Conservation (phyloP, 192 early-diverging fungal species). For the Glomus cerebriforme region DNA sequence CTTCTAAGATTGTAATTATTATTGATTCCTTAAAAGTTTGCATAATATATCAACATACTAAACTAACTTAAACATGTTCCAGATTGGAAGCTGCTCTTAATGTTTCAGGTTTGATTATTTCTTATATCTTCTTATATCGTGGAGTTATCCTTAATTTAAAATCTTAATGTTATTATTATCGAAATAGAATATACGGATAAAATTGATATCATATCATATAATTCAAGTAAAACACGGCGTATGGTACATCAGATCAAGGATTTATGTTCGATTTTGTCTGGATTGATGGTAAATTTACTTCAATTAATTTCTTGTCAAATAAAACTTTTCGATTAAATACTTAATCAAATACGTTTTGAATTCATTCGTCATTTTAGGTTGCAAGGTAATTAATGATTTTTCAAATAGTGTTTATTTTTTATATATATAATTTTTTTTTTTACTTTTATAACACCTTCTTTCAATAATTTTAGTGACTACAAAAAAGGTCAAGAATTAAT, state of each 20-base stretch:
- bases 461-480: conserved; percentile 59
- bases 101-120: conserved; percentile 56
- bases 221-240: conserved; percentile 78
- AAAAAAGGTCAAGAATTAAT: conserved; percentile 80
- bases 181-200: conserved; percentile 60
- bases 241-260: conserved; percentile 95
- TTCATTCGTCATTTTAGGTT: neutral
- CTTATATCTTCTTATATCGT: neutral
- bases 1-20: conserved; percentile 75
- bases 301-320: neutral
- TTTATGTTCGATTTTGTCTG: conserved; percentile 92
- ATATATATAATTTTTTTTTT: neutral
- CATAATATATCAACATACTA: neutral
- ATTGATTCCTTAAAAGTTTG: neutral
- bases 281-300: conserved; percentile 65
- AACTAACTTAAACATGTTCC: neutral
- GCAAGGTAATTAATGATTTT: conserved; percentile 29
- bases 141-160: neutral
- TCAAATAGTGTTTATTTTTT: too few species aligned
- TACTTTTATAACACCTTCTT: neutral
- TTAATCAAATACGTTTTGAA: neutral
- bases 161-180: neutral
- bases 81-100: conserved; percentile 90
- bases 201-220: conserved; percentile 67
- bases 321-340: neutral